These are phyloP conservation scores for Leccinellum luteum DNA, from an alignment of 768 basidiomycete genomes.

Conservation along the genomic window DNA sequence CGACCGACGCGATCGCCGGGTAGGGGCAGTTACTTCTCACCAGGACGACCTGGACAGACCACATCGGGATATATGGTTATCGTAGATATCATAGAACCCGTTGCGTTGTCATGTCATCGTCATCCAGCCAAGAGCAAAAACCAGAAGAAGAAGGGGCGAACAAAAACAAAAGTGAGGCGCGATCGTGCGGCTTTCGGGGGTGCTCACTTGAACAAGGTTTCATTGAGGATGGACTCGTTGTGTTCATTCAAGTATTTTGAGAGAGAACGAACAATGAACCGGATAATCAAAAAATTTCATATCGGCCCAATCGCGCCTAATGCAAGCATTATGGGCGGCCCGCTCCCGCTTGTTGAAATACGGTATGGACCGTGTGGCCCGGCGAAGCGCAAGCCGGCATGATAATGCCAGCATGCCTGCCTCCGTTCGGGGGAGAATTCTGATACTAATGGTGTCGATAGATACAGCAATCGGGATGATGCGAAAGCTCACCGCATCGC, in stretches of 20 bases:
- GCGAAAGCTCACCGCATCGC: background rate
- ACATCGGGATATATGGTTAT: slow-evolving; percentile 8
- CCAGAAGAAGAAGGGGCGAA: background rate
- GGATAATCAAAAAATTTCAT: background rate
- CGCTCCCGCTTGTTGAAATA: background rate
- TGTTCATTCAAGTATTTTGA: background rate
- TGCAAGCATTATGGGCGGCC: slow-evolving; percentile 18
- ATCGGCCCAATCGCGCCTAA: slow-evolving; percentile 15
- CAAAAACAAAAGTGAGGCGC: background rate
- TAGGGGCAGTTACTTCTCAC: background rate
- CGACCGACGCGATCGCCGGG: slow-evolving; percentile 16
- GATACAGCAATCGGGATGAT: background rate
- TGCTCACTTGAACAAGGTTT: slow-evolving; percentile 5
- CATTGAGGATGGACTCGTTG: background rate
- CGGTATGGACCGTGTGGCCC: background rate
- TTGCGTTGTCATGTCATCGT: background rate
- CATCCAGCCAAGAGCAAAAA: background rate
- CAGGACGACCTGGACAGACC: slow-evolving; percentile 5
- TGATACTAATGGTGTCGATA: background rate
- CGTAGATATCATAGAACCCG: slow-evolving; percentile 13
- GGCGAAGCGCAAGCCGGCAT: background rate
- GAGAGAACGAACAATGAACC: background rate
- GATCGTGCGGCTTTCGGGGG: background rate
- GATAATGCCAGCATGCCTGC: background rate
- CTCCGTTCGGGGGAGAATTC: background rate